phyloP scores from a whole-genome alignment of 139 green algal genomes.

The Coelastrella sp. region DNA sequence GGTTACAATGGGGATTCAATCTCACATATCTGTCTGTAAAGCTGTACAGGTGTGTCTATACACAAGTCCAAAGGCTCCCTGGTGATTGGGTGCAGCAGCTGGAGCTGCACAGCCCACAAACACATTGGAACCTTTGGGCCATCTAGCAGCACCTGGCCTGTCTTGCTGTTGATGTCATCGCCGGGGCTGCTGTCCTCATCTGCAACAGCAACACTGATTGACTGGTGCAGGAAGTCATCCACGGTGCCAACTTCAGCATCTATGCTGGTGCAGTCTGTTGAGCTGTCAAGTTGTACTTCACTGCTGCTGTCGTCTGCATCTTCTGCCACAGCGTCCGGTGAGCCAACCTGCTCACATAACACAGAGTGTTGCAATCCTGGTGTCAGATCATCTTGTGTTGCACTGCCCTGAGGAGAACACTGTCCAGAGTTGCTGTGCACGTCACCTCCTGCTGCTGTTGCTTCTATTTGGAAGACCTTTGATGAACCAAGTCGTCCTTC shows the following conservation, averaged over 20 bases:
- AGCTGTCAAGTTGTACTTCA: background rate
- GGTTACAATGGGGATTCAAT: background rate
- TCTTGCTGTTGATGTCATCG: background rate
- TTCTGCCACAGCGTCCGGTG: background rate
- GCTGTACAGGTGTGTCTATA: background rate
- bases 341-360: no score
- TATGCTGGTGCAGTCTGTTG: background rate
- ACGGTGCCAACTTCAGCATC: background rate
- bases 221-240: background rate
- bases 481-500: background rate
- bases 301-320: background rate
- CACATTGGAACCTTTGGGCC: conserved; percentile 44
- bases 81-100: conserved; percentile 45
- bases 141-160: conserved; percentile 20
- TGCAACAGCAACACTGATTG: background rate
- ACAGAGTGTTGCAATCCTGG: background rate
- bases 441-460: background rate
- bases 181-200: background rate
- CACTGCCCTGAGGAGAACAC: background rate
- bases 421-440: background rate
- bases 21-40: background rate
- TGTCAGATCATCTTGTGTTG: background rate
- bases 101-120: conserved; percentile 54
- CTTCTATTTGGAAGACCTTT: background rate
- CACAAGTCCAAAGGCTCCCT: conserved; percentile 22